Evolutionary conservation across 257 asterid species (phyloP).

Genomic region (Plectranthus barbatus): DNA sequence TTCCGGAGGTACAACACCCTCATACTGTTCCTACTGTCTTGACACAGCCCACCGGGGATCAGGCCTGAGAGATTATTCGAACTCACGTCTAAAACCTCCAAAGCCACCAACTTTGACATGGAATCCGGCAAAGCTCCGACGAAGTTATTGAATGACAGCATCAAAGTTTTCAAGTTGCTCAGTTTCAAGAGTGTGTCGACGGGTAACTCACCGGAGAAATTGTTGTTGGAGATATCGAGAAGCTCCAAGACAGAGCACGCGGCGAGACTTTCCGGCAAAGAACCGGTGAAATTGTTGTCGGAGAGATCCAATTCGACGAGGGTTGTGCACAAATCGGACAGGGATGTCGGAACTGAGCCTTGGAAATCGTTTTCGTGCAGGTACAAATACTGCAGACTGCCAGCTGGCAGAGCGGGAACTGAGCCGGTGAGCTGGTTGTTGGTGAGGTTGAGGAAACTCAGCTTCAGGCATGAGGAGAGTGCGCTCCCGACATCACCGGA

Average conservation of each 20-base stretch:
- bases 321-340: constrained; percentile 50
- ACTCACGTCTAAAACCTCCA: constrained; percentile 75
- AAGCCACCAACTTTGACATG: constrained; percentile 34
- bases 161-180: constrained; percentile 48
- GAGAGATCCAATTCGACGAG: constrained; percentile 63
- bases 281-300: constrained; percentile 48
- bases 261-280: constrained; percentile 46
- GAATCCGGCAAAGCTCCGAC: constrained; percentile 66
- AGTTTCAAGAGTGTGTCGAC: constrained; percentile 40
- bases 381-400: constrained; percentile 48
- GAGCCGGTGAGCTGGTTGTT: constrained; percentile 52
- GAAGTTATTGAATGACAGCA: constrained; percentile 55
- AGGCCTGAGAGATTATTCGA: constrained; percentile 58
- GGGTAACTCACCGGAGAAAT: constrained; percentile 71
- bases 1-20: constrained; percentile 68
- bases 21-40: constrained; percentile 41
- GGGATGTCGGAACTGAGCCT: constrained; percentile 35
- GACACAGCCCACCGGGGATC: constrained; percentile 66
- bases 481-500: constrained; percentile 49
- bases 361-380: constrained; percentile 46
- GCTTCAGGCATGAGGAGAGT: constrained; percentile 45
- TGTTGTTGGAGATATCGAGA: constrained; percentile 60
- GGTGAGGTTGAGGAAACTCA: constrained; percentile 68
- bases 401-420: constrained; percentile 45
- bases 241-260: constrained; percentile 49